phyloP scores from a whole-genome alignment of 768 basidiomycete species.

The Lactifluus echinatus region DNA sequence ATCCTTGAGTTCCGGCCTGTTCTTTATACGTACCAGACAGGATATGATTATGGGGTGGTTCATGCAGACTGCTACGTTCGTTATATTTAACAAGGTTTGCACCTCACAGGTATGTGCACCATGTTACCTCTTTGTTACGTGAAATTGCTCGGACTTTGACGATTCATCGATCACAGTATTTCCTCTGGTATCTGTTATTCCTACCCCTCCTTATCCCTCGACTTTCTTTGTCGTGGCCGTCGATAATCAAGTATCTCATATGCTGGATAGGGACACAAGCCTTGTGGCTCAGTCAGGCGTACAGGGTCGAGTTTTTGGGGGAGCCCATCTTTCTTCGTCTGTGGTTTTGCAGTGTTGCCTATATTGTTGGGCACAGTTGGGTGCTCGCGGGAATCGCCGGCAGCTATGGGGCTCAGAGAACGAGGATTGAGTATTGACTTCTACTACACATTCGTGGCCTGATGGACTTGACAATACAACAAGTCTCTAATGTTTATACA shows the following conservation, averaged over 20 bases:
- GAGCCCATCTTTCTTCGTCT: conserved; percentile 61
- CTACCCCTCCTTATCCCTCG: conserved; percentile 73
- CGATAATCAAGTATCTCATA: conserved; percentile 34
- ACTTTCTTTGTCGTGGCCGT: conserved; percentile 41
- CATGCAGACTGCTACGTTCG: conserved; percentile 82
- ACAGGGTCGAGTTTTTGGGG: conserved; percentile 82
- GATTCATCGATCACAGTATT: conserved; percentile 55
- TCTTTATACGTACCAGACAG: conserved; percentile 47
- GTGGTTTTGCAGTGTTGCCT: conserved; percentile 72
- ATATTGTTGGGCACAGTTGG: conserved; percentile 74
- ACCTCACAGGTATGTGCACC: conserved; percentile 71
- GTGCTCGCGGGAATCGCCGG: conserved; percentile 60
- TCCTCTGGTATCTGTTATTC: conserved; percentile 91
- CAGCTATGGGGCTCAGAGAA: conserved; percentile 27
- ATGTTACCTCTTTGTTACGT: conserved; percentile 12
- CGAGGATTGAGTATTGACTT: background rate
- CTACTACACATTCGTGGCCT: background rate
- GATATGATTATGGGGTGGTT: conserved; percentile 84
- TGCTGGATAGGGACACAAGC: conserved; percentile 78
- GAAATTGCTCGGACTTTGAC: background rate
- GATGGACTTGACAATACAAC: background rate
- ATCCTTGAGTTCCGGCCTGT: conserved; percentile 61
- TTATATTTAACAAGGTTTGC: conserved; percentile 98
- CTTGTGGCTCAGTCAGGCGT: conserved; percentile 87
- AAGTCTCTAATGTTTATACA: background rate